Conservation (phyloP, 2,329 filamentous ascomycete species). For the Epichloe amarillans region DNA sequence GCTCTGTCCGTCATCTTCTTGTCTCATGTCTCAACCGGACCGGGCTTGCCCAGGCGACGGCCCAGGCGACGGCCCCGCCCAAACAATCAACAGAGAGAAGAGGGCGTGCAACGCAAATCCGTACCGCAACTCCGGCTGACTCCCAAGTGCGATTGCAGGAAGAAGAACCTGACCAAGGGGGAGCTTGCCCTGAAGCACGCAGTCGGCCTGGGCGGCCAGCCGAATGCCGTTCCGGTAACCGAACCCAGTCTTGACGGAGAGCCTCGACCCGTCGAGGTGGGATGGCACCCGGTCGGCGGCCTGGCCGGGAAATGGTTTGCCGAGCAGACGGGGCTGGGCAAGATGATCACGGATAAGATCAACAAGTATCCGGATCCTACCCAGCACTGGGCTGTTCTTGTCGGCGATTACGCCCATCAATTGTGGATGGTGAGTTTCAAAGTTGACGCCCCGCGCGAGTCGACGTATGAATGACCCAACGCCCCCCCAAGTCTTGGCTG, state of each 20-base stretch:
- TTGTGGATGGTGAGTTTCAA: slow-evolving; percentile 40
- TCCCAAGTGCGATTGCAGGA: slow-evolving; percentile 8
- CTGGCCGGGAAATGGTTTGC: slow-evolving; percentile 45
- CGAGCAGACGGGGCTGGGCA: slow-evolving; percentile 39
- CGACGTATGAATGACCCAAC: not conserved
- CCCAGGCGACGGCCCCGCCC: too few species aligned
- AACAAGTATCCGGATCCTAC: slow-evolving; percentile 44
- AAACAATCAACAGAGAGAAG: too few species aligned
- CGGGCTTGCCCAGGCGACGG: too few species aligned
- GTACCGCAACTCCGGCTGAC: slow-evolving; percentile 3
- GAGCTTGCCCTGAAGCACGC: slow-evolving; percentile 24
- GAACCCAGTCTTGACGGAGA: slow-evolving; percentile 17
- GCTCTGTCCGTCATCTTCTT: not conserved
- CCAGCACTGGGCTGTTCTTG: slow-evolving; percentile 46
- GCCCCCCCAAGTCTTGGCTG: not conserved
- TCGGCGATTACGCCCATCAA: slow-evolving; percentile 41
- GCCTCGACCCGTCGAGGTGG: slow-evolving; percentile 31
- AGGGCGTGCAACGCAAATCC: too few species aligned
- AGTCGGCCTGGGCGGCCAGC: slow-evolving; percentile 17
- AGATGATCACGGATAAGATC: slow-evolving; percentile 41
- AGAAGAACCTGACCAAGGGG: slow-evolving; percentile 21
- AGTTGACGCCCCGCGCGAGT: not conserved
- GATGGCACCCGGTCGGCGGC: slow-evolving; percentile 46
- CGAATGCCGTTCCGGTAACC: slow-evolving; percentile 19
- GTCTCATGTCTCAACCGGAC: not conserved